phyloP scores from a whole-genome alignment of 345 rosid genomes.

The Eucalyptus coolabah region DNA sequence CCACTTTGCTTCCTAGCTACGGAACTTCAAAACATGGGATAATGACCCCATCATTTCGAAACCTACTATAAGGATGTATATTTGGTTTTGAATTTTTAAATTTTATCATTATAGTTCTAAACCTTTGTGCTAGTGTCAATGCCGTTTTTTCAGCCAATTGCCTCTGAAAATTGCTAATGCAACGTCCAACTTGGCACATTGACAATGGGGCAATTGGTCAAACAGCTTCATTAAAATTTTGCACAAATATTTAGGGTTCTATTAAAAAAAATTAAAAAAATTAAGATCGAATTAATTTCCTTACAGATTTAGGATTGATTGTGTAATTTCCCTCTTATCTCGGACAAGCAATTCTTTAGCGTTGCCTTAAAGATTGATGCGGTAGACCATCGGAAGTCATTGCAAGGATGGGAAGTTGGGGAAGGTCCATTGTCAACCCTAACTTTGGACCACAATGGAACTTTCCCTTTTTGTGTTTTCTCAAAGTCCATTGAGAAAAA shows the following conservation, averaged over 20 bases:
- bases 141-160: not conserved
- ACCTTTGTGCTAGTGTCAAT: too few relatives aligned
- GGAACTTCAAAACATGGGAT: not conserved
- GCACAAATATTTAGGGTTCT: rapidly evolving
- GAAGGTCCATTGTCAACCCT: not conserved
- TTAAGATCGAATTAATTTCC: not conserved
- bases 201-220: not conserved
- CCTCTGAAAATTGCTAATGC: rapidly evolving
- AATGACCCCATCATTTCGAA: not conserved
- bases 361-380: not conserved
- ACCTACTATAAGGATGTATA: too few relatives aligned
- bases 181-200: rapidly evolving
- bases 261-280: too few relatives aligned
- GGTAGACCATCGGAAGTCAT: too few relatives aligned
- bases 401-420: not conserved
- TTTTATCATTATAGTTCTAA: too few relatives aligned
- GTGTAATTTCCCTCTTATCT: not conserved
- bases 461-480: not conserved
- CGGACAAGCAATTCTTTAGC: not conserved
- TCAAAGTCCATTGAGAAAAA: not conserved
- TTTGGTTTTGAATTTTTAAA: rapidly evolving
- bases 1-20: not conserved
- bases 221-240: rapidly evolving
- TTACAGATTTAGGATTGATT: rapidly evolving
- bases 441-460: not conserved